A percentile compares a stretch with the other conserved stretches of the same genome.
These are phyloP conservation scores for Salix exigua DNA, from an alignment of 345 rosid species.

Conservation along the genomic window DNA sequence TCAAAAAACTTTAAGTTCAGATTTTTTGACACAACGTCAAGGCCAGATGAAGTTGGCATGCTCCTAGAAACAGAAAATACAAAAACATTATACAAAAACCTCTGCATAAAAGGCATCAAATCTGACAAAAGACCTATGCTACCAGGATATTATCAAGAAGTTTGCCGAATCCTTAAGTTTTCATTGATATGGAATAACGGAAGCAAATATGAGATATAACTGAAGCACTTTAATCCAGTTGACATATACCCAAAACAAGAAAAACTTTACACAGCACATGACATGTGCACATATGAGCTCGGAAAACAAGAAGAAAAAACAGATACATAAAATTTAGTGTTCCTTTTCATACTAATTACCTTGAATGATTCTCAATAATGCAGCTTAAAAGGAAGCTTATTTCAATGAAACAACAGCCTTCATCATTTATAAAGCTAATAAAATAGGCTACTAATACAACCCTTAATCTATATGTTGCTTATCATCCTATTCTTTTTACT, in stretches of 20 bases:
- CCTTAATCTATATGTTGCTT: neutral
- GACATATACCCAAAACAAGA: neutral
- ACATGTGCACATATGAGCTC: too few relatives aligned
- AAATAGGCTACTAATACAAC: neutral
- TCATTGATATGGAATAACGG: neutral
- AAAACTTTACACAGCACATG: neutral
- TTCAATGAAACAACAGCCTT: neutral
- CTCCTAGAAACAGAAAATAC: slow-evolving; percentile 56
- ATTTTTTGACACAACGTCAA: slow-evolving; percentile 89
- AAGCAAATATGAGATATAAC: neutral
- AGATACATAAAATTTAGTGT: neutral
- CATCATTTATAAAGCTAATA: neutral
- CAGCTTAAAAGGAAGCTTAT: neutral
- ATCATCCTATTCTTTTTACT: neutral
- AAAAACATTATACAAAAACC: neutral
- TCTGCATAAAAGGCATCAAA: neutral
- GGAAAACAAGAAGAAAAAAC: neutral
- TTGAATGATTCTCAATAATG: neutral
- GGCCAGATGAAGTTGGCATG: slow-evolving; percentile 99
- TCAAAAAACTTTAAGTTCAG: slow-evolving; percentile 89
- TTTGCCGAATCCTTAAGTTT: too few relatives aligned
- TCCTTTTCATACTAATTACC: neutral
- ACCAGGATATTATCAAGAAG: neutral
- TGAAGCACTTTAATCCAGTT: neutral
- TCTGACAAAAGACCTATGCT: neutral